Evolutionary conservation across 139 green algal species (phyloP).

Genomic region (Chlorella ohadii): DNA sequence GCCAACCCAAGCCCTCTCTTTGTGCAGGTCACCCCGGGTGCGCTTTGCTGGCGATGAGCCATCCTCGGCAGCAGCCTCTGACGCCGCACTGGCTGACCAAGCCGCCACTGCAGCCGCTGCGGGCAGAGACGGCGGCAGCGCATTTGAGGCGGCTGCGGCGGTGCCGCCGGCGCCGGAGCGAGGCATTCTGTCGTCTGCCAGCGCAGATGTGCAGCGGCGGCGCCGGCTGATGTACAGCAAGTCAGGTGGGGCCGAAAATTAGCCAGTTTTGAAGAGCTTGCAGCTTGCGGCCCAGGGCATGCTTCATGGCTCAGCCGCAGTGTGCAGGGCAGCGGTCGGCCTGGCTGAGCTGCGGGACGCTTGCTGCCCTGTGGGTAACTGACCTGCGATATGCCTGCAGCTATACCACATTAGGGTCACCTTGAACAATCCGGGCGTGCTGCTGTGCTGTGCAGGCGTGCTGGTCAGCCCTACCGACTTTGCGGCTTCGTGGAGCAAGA

Average conservation of each 20-base stretch:
- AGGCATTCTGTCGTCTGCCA: conserved; percentile 20
- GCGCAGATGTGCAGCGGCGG: not conserved
- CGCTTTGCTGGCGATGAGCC: conserved; percentile 8
- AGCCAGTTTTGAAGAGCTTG: no score
- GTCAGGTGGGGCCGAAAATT: conserved; percentile 19
- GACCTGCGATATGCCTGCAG: no score
- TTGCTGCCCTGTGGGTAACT: no score
- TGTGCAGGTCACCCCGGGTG: not conserved
- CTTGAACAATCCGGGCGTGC: no score
- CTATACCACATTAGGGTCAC: no score
- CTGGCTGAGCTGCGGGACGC: no score
- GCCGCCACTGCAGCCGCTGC: not conserved
- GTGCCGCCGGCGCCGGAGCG: not conserved
- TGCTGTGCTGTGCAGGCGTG: conserved; percentile 22
- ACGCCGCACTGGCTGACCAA: not conserved
- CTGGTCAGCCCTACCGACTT: conserved; percentile 19
- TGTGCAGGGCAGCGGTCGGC: no score
- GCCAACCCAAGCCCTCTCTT: no score
- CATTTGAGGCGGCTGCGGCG: not conserved
- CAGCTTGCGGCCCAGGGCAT: not conserved
- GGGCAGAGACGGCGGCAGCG: not conserved
- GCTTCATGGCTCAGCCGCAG: no score
- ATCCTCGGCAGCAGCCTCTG: not conserved
- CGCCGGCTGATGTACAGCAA: conserved; percentile 40
- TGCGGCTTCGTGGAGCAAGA: conserved; percentile 9